phyloP scores from a whole-genome alignment of 2,329 filamentous ascomycete species.

The Colletotrichum sp. region DNA sequence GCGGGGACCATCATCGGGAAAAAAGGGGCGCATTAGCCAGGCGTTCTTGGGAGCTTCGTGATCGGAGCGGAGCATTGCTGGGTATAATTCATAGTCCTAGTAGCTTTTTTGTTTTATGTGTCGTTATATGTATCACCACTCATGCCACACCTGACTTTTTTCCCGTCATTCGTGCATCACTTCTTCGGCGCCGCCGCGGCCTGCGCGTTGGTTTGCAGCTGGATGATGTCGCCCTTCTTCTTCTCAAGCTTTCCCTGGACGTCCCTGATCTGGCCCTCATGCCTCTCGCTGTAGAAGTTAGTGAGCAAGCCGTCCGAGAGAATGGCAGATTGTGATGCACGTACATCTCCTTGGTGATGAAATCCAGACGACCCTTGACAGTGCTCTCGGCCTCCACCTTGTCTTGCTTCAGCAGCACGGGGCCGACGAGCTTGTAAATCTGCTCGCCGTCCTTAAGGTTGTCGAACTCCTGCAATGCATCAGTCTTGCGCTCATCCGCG shows the following conservation, averaged over 20 bases:
- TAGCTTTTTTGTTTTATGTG: background rate
- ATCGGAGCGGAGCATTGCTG: constrained; percentile 19
- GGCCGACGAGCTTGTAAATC: constrained; percentile 96
- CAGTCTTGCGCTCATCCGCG: background rate
- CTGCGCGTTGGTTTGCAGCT: constrained; percentile 57
- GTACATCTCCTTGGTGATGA: constrained; percentile 93
- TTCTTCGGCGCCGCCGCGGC: constrained; percentile 34
- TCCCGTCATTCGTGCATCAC: background rate
- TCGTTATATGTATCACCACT: constrained; percentile 19
- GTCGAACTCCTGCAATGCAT: constrained; percentile 73
- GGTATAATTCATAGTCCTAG: constrained; percentile 20
- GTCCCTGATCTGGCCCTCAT: constrained; percentile 60
- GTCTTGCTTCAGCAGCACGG: constrained; percentile 93
- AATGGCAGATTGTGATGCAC: constrained; percentile 31
- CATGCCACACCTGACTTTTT: background rate
- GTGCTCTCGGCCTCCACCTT: constrained; percentile 88
- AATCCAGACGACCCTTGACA: constrained; percentile 88
- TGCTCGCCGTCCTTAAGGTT: constrained; percentile 79
- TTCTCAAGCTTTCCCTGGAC: constrained; percentile 61
- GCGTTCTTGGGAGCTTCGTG: constrained; percentile 2
- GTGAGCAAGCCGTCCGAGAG: background rate
- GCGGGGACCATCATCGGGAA: background rate
- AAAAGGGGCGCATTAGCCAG: constrained; percentile 6
- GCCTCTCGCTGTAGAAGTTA: constrained; percentile 31
- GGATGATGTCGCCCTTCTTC: constrained; percentile 65